phyloP scores from a whole-genome alignment of 2,329 filamentous ascomycete genomes.

The Ophiocordyceps sinensis region DNA sequence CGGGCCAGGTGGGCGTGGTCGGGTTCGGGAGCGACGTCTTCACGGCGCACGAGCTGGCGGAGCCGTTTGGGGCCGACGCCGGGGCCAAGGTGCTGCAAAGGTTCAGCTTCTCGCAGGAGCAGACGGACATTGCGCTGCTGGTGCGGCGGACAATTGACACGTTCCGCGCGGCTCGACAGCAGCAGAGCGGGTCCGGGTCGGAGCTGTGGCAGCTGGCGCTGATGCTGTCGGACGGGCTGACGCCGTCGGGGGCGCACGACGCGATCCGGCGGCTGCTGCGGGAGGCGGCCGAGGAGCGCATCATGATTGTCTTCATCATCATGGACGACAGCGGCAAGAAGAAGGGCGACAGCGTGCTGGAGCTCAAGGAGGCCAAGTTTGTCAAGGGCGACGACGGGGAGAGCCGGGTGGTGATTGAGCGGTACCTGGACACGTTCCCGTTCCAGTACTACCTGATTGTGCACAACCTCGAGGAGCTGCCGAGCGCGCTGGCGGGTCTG shows the following conservation, averaged over 20 bases:
- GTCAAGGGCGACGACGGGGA: conserved; percentile 45
- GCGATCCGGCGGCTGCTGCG: conserved; percentile 68
- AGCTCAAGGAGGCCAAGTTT: conserved; percentile 79
- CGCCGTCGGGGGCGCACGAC: conserved; percentile 67
- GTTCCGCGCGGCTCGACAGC: conserved; percentile 64
- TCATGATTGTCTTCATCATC: conserved; percentile 97
- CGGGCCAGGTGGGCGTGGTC: conserved; percentile 80
- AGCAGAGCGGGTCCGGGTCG: conserved; percentile 36
- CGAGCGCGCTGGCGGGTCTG: conserved; percentile 71
- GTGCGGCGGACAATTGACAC: conserved; percentile 64
- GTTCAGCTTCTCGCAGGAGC: conserved; percentile 73
- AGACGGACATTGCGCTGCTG: conserved; percentile 72
- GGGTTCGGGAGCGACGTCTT: conserved; percentile 77
- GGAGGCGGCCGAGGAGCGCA: conserved; percentile 79
- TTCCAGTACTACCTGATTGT: conserved; percentile 97
- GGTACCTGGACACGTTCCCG: conserved; percentile 90
- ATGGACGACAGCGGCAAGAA: conserved; percentile 51
- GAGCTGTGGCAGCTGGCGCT: conserved; percentile 94
- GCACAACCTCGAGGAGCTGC: conserved; percentile 79
- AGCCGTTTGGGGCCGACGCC: conserved; percentile 59
- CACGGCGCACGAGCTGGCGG: conserved; percentile 74
- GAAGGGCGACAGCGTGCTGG: conserved; percentile 57
- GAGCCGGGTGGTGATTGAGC: conserved; percentile 64
- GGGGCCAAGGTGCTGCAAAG: conserved; percentile 73
- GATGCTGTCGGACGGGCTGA: conserved; percentile 87